Evolutionary conservation across 2,329 filamentous ascomycete genomes (phyloP).

Genomic region (Claviceps maximensis): DNA sequence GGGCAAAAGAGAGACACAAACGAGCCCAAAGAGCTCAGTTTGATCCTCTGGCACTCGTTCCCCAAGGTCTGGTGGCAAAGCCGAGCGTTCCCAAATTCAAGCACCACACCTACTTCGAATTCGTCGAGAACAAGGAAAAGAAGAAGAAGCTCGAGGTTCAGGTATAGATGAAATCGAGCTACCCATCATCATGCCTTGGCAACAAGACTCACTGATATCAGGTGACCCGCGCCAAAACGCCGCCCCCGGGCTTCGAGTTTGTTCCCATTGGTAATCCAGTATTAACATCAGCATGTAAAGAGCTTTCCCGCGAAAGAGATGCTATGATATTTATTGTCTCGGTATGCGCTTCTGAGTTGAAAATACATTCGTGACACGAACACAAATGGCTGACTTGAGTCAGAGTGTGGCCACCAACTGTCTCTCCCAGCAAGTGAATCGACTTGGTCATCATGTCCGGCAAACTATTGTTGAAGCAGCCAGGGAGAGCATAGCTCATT

Average conservation of each 20-base stretch:
- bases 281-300: conserved; percentile 48
- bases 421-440: conserved; percentile 40
- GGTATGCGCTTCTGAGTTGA: conserved; percentile 22
- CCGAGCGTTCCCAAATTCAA: conserved; percentile 32
- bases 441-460: conserved; percentile 48
- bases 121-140: conserved; percentile 50
- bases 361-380: not conserved
- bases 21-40: conserved; percentile 19
- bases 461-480: conserved; percentile 47
- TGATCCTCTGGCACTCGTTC: conserved; percentile 21
- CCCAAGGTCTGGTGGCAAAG: conserved; percentile 24
- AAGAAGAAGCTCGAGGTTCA: conserved; percentile 51
- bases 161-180: conserved; percentile 27
- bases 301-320: conserved; percentile 46
- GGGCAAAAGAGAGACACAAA: conserved; percentile 24
- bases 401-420: conserved; percentile 19
- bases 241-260: conserved; percentile 49
- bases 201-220: conserved; percentile 22
- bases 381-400: not conserved
- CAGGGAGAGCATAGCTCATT: conserved; percentile 15
- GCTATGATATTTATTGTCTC: conserved; percentile 56
- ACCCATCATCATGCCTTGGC: conserved; percentile 4
- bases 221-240: conserved; percentile 37
- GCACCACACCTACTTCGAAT: conserved; percentile 50
- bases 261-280: conserved; percentile 49